phyloP scores from a whole-genome alignment of 257 asterid species.

The Lantana camara region DNA sequence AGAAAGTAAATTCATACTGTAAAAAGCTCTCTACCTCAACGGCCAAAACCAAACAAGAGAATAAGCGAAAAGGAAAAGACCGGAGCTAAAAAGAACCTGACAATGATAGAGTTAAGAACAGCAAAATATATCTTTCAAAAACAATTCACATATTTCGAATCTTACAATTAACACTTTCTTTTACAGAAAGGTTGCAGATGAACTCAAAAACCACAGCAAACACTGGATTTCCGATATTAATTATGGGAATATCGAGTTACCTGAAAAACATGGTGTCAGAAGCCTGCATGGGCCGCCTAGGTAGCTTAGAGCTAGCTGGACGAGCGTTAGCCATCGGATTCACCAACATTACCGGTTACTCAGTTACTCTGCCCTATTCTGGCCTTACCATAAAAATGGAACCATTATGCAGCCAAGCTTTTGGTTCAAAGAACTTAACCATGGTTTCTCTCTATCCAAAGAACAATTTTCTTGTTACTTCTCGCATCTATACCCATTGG shows the following conservation, averaged over 20 bases:
- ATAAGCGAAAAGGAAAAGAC: conserved; percentile 42
- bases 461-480: conserved; percentile 67
- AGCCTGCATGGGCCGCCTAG: conserved; percentile 88
- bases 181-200: conserved; percentile 62
- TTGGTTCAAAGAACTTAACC: conserved; percentile 74
- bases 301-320: conserved; percentile 89
- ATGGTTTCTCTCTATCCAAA: conserved; percentile 56
- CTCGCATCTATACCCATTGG: conserved; percentile 75
- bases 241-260: conserved; percentile 75
- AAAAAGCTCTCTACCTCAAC: conserved; percentile 32
- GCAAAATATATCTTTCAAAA: conserved; percentile 32
- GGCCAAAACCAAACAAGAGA: conserved; percentile 41
- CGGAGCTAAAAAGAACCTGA: conserved; percentile 49
- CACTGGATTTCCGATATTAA: conserved; percentile 69
- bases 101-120: conserved; percentile 67
- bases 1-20: conserved; percentile 19
- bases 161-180: conserved; percentile 25
- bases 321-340: conserved; percentile 96
- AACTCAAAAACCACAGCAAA: conserved; percentile 64
- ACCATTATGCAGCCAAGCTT: conserved; percentile 90
- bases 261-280: conserved; percentile 85
- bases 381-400: conserved; percentile 98
- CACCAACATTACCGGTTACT: conserved; percentile 94
- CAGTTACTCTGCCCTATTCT: conserved; percentile 82
- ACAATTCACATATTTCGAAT: conserved; percentile 28